Conservation (phyloP, 2,329 filamentous ascomycete genomes). For the Penicillium sp. region DNA sequence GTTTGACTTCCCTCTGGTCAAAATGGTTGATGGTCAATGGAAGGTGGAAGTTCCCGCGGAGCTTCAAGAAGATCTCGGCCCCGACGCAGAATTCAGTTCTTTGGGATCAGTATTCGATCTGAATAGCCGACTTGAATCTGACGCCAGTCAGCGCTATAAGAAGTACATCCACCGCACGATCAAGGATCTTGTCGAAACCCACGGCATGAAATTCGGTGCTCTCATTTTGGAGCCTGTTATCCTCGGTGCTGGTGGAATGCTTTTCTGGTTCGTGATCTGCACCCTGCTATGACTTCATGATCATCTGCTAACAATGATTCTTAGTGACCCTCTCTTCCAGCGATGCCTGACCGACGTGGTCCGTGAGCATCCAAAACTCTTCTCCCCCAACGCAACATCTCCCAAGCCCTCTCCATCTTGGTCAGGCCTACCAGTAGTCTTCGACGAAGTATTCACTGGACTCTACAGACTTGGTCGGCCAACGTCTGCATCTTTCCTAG, state of each 20-base stretch:
- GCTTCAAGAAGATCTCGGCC: conserved; percentile 50
- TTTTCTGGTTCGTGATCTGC: conserved; percentile 62
- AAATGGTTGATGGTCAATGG: conserved; percentile 68
- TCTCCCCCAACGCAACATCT: conserved; percentile 36
- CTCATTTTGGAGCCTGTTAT: conserved; percentile 79
- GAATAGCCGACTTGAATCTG: conserved; percentile 46
- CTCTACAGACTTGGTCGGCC: conserved; percentile 77
- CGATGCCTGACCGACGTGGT: conserved; percentile 67
- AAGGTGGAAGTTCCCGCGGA: conserved; percentile 56
- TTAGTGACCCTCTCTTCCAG: conserved; percentile 80
- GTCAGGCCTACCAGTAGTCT: conserved; percentile 75
- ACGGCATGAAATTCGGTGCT: conserved; percentile 70
- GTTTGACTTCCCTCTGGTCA: conserved; percentile 76
- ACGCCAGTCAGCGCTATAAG: conserved; percentile 56
- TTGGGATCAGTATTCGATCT: conserved; percentile 64
- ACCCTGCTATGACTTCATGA: too few species aligned
- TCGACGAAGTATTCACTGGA: conserved; percentile 87
- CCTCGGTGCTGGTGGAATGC: conserved; percentile 80
- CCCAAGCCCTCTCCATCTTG: conserved; percentile 46
- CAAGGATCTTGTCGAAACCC: conserved; percentile 49
- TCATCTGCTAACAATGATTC: neutral
- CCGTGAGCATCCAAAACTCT: conserved; percentile 59
- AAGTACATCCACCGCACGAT: conserved; percentile 60
- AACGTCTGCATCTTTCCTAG: conserved; percentile 69
- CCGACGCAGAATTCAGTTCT: conserved; percentile 46